Conservation (phyloP, 73 alveolate species). For the Tetrahymena elliotti region DNA sequence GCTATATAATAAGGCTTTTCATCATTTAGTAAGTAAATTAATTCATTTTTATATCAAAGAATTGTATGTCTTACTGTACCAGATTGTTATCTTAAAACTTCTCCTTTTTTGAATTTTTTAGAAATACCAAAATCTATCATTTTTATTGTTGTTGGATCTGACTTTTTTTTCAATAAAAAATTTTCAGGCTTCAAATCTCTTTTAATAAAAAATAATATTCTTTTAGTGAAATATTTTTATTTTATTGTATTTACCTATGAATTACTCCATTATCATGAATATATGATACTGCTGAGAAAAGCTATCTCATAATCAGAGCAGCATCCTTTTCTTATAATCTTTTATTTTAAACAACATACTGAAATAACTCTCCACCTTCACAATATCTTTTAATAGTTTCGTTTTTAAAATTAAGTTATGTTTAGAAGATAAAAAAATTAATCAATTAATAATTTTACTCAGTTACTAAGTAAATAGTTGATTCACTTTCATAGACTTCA, state of each 20-base stretch:
- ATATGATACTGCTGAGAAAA: slow-evolving; percentile 70
- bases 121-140: slow-evolving; percentile 91
- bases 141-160: slow-evolving; percentile 49
- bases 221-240: background rate
- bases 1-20: slow-evolving; percentile 33
- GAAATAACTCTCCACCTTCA: slow-evolving; percentile 82
- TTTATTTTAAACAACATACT: slow-evolving; percentile 47
- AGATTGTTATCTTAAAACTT: background rate
- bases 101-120: slow-evolving; percentile 2
- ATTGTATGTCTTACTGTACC: slow-evolving; percentile 25
- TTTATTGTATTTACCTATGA: slow-evolving; percentile 31
- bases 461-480: slow-evolving; percentile 38
- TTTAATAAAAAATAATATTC: background rate
- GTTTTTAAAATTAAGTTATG: background rate
- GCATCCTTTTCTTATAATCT: slow-evolving; percentile 72
- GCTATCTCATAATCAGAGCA: slow-evolving; percentile 65
- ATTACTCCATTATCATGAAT: slow-evolving; percentile 77
- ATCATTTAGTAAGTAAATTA: background rate
- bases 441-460: slow-evolving; percentile 1
- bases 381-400: background rate
- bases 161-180: slow-evolving; percentile 60
- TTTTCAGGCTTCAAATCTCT: slow-evolving; percentile 89
- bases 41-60: background rate
- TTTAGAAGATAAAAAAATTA: background rate
- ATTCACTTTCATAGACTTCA: slow-evolving; percentile 39